phyloP scores from a whole-genome alignment of 495 filamentous ascomycete genomes.

The Trichoderma reesei region DNA sequence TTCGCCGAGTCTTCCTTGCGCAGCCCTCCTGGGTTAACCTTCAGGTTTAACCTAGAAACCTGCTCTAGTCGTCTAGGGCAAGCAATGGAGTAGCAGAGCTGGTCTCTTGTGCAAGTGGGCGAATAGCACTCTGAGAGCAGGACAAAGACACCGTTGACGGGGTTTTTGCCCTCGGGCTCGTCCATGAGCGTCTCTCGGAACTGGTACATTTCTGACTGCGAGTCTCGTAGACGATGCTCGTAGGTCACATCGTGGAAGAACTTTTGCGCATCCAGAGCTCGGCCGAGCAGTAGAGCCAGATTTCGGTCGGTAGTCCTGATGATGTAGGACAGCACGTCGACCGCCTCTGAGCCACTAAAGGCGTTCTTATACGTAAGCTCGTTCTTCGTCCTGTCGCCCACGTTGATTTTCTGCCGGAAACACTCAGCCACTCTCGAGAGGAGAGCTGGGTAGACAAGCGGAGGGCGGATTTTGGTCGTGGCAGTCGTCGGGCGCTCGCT shows the following conservation, averaged over 20 bases:
- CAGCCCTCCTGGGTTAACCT: slow-evolving; percentile 79
- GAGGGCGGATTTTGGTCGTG: slow-evolving; percentile 43
- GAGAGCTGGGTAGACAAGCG: slow-evolving; percentile 86
- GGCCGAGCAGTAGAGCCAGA: slow-evolving; percentile 82
- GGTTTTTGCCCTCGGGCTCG: slow-evolving; percentile 58
- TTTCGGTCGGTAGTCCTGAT: slow-evolving; percentile 96
- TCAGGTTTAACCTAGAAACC: slow-evolving; percentile 84
- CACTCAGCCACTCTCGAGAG: slow-evolving; percentile 84
- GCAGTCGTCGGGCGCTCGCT: slow-evolving; percentile 40
- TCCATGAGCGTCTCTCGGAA: slow-evolving; percentile 91
- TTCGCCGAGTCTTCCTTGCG: slow-evolving; percentile 69
- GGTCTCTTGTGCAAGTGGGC: slow-evolving; percentile 89
- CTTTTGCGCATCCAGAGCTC: slow-evolving; percentile 94
- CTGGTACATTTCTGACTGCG: slow-evolving; percentile 83
- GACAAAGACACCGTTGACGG: slow-evolving; percentile 95
- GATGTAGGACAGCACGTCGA: slow-evolving; percentile 87
- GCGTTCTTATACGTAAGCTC: slow-evolving; percentile 93
- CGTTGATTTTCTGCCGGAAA: slow-evolving; percentile 73
- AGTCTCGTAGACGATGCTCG: slow-evolving; percentile 89
- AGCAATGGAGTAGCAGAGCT: slow-evolving; percentile 96
- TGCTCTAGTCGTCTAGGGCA: slow-evolving; percentile 93
- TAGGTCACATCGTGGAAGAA: slow-evolving; percentile 99
- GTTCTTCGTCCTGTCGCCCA: slow-evolving; percentile 89
- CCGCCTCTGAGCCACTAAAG: slow-evolving; percentile 89
- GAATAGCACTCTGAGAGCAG: slow-evolving; percentile 96